Base-by-base conservation (phyloP, 768 basidiomycete genomes). In the Macrolepiota albuminosa region DNA sequence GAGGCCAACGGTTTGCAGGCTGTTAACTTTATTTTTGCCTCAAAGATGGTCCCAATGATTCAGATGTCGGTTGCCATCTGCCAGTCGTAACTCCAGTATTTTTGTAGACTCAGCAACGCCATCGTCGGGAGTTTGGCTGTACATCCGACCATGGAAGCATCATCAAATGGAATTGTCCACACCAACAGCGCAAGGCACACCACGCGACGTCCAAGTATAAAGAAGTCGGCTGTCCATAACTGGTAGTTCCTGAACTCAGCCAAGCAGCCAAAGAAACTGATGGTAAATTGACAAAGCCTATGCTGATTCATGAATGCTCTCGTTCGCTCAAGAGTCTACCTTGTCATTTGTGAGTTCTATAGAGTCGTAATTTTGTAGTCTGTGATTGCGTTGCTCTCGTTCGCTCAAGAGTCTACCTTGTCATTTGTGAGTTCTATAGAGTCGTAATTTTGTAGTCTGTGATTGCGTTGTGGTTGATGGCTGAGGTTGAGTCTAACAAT, bases 1-100 rank as follows among this genome's bases (percentile, higher is more conserved):
- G 48, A 58, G 34, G 31, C 24, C 46, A 33, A 24, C 51, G 31
- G 51, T 42, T 24, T 21, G 2, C 9, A 26, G 37, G 37, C 9
- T 47, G 33, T 57, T 45, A 16, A 53, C 54, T 54, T 39, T 48
- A n/a, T 49, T 31, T 33, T 40, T 42, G 52, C 21, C 26, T 43
- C 31, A 53, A 50, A 56, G 51, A 54, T 54, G 37, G 48, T 29
- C 8, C 34, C 49, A 26, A 37, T 11, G 43, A 53, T 54, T 50
- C 43, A 34, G 37, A 60, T 31, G 58, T 57, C 14, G 61, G 61
- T 62, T 58, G 48, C 45, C 58, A 60, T 62, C 61, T 59, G 60
- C 48, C 58, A 65, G 16, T 42, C 33, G 54, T 45, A 11, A 51
- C 58, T 59, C 51, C 33, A 18, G 59, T 54, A 53, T 29, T 26